phyloP scores from a whole-genome alignment of 176 grass and related monocot genomes.

The Avena eriantha region DNA sequence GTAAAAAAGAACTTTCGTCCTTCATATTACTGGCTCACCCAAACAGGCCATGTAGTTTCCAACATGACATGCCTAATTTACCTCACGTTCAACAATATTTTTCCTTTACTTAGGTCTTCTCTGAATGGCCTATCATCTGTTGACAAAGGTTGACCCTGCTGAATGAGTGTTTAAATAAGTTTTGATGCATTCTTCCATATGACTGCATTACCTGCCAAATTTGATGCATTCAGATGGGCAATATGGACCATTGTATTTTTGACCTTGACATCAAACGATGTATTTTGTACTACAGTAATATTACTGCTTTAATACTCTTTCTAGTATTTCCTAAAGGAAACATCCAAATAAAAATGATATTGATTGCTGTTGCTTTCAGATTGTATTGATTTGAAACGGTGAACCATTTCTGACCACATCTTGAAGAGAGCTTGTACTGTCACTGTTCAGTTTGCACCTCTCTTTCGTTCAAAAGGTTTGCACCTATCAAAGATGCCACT shows the following conservation, averaged over 20 bases:
- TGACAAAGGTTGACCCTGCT: neutral
- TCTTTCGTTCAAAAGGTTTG: neutral
- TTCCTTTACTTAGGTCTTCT: neutral
- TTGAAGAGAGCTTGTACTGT: conserved; percentile 25
- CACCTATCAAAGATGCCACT: conserved; percentile 23
- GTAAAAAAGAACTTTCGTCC: neutral
- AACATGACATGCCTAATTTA: conserved; percentile 9
- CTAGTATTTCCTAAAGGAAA: conserved; percentile 13
- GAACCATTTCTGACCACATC: conserved; percentile 22
- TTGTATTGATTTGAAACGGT: conserved; percentile 24
- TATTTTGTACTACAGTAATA: neutral
- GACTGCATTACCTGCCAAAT: neutral
- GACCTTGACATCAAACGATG: conserved; percentile 9
- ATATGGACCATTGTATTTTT: neutral
- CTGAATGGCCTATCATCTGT: neutral
- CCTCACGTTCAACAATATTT: neutral
- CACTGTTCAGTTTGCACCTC: conserved; percentile 23
- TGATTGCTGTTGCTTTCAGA: neutral
- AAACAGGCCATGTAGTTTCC: neutral
- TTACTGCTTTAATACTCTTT: neutral
- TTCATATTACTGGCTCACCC: neutral
- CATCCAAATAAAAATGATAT: neutral
- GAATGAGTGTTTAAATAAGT: conserved; percentile 10
- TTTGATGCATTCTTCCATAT: too few species aligned
- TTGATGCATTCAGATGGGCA: neutral